Conservation (phyloP, 176 grass and related monocot genomes). For the Ensete glaucum region DNA sequence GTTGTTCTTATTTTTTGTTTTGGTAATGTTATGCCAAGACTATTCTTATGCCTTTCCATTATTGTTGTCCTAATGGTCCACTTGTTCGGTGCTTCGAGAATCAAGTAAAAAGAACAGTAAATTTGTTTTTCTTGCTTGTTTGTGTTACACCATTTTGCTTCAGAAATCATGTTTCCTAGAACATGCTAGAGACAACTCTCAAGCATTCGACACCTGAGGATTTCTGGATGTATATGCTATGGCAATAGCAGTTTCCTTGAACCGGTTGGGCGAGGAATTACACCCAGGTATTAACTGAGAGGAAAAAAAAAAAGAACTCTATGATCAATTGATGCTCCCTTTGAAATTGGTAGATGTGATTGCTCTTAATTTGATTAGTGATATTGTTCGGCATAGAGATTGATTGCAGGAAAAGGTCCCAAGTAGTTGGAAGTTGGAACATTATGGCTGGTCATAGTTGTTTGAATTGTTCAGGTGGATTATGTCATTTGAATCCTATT, state of each 20-base stretch:
- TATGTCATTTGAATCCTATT: neutral
- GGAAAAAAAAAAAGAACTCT: neutral
- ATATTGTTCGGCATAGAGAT: too few species aligned
- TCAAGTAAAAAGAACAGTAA: neutral
- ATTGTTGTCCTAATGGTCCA: neutral
- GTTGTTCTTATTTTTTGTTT: too few species aligned
- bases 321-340: too few species aligned
- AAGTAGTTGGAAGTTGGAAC: neutral
- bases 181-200: too few species aligned
- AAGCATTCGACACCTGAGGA: neutral
- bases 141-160: neutral
- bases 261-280: neutral
- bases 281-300: neutral
- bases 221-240: neutral
- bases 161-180: too few species aligned
- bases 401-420: neutral
- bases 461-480: neutral
- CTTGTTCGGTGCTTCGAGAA: neutral
- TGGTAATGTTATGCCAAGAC: too few species aligned
- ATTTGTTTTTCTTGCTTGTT: neutral
- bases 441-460: neutral
- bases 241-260: neutral
- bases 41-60: neutral
- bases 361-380: too few species aligned
- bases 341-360: too few species aligned